These are phyloP conservation scores for Colletotrichum gloeosporioides DNA, from an alignment of 2,329 filamentous ascomycete genomes.

Conservation along the genomic window DNA sequence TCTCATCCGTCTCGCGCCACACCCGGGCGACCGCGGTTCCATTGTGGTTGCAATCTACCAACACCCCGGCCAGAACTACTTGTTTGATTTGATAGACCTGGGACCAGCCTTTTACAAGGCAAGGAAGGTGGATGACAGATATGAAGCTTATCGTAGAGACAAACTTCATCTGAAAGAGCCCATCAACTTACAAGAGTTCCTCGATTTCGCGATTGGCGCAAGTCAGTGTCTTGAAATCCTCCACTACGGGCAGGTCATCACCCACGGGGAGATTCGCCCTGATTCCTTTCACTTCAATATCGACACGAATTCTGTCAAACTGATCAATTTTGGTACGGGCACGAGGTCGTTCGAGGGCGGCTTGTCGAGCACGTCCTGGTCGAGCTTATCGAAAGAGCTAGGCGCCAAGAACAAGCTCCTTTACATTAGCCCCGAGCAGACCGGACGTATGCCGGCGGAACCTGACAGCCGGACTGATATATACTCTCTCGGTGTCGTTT, in stretches of 20 bases:
- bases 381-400: conserved; percentile 78
- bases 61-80: conserved; percentile 74
- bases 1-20: conserved; percentile 72
- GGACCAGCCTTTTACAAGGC: conserved; percentile 76
- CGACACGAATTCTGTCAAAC: conserved; percentile 73
- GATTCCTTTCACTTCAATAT: conserved; percentile 89
- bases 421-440: conserved; percentile 94
- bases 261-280: conserved; percentile 89
- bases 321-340: conserved; percentile 87
- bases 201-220: conserved; percentile 91
- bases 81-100: conserved; percentile 75
- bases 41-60: conserved; percentile 84
- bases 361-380: conserved; percentile 86
- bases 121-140: conserved; percentile 56
- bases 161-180: conserved; percentile 58
- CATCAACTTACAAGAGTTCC: conserved; percentile 76
- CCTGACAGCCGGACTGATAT: conserved; percentile 93
- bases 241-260: conserved; percentile 85
- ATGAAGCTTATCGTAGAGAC: conserved; percentile 48
- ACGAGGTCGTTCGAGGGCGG: conserved; percentile 90
- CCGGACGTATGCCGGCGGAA: conserved; percentile 88
- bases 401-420: conserved; percentile 89
- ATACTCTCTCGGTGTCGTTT: conserved; percentile 87
- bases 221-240: conserved; percentile 86
- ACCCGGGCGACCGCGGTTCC: conserved; percentile 71